Conservation (phyloP, 306 rosid genomes). For the Echinosophora koreensis region DNA sequence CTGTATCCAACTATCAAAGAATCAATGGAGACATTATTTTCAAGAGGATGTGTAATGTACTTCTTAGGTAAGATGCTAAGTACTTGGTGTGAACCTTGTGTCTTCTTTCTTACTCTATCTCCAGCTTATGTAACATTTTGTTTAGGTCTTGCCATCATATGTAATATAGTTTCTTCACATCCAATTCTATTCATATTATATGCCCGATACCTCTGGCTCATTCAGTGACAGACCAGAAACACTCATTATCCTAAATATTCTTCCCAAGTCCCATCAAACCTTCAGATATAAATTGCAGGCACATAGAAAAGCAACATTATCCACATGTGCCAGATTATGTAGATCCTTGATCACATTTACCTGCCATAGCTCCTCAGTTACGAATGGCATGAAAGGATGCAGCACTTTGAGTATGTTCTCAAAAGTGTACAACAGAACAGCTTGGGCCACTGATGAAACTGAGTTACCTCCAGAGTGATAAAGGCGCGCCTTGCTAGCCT, state of each 20-base stretch:
- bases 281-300: background rate
- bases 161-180: background rate
- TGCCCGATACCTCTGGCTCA: constrained; percentile 7
- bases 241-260: constrained; percentile 11
- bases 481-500: constrained; percentile 90
- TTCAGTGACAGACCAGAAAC: background rate
- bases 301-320: constrained; percentile 4
- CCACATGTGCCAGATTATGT: background rate
- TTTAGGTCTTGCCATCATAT: background rate
- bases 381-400: constrained; percentile 99
- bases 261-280: constrained; percentile 12
- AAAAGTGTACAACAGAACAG: constrained; percentile 85
- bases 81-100: background rate
- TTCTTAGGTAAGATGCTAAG: background rate
- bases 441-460: constrained; percentile 71
- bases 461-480: constrained; percentile 66
- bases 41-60: background rate
- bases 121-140: background rate
- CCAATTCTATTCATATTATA: constrained; percentile 7
- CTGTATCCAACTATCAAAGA: background rate
- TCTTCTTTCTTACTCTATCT: background rate
- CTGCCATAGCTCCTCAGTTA: constrained; percentile 99
- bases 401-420: constrained; percentile 83
- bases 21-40: background rate
- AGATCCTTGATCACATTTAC: constrained; percentile 46